Base-by-base conservation (phyloP, 805 yeast genomes). In the Barnettozyma wickerhamii region DNA sequence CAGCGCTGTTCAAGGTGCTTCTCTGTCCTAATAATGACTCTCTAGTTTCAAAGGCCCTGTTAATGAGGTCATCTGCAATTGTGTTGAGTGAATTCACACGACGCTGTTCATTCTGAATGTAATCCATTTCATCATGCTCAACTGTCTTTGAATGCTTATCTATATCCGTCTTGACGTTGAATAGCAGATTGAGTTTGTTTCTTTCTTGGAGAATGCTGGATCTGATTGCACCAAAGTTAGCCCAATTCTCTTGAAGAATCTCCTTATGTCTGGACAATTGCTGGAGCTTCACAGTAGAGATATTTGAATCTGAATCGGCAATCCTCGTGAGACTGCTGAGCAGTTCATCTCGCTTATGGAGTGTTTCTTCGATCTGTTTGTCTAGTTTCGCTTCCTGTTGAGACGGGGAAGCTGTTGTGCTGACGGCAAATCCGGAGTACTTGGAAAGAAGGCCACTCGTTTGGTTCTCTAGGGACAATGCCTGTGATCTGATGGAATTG, bases 41-140 rank as follows among this genome's bases (percentile, higher is more conserved):
- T 43, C 98, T 71, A 0, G 98, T 89, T 50, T 84, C 86, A 64
- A 77, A 83, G 1, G 96, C 98, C 58, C 84, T 90, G n/a, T 75
- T 74, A 29, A 91, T 71, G 43, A 93, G 68, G 33, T 83, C 66
- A 58, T 93, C 97, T 13, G 95, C 86, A 38, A 89, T 67, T 32
- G 72, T 70, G 58, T 88, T 81, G 32, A 93, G 79, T 38, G 71
- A 71, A 49, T 85, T 86, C 15, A 84, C 83, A 37, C 96, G 69
- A 29, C 74, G 68, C 7, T 87, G 63, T 62, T 91, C 99, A 43
- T 84, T 80, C 42, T 83, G 71, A 58, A 86, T 79, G 59, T 91
- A 91, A 46, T 79, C 85, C 47, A 82, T 78, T 41, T 80, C 86
- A 49, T 50, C 54, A 34, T 50, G 47, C 37, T 64, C 55, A 13